Base-by-base conservation (phyloP, 345 rosid genomes). In the Psidium guajava region DNA sequence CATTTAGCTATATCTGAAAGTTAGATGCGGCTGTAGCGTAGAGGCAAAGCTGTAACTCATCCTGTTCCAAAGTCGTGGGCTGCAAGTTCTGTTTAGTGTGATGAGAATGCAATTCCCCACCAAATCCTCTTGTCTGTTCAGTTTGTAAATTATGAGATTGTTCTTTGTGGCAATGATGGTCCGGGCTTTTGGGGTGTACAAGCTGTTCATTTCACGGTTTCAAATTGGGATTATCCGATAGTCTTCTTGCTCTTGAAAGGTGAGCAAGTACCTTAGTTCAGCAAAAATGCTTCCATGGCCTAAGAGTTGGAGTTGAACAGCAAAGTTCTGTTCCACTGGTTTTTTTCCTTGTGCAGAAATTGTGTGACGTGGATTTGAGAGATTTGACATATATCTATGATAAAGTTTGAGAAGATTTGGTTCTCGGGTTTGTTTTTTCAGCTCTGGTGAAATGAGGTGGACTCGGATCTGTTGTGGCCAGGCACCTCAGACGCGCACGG, bases 1-100 rank as follows among this genome's bases (percentile, higher is more conserved):
- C 87, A 91, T 84, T 88, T 97, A 86, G 82, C 87, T 44, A 88
- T 86, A 83, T 85, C 82, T 8, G 90, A 83, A 54, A 2, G 50
- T 77, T 54, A 32, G 82, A 61, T 61, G 85, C 11, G 27, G 15
- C 20, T 47, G 50, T 47, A 59, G 3, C 3, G 6, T 69, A 69
- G 24, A 32, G 77, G 47, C 44, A n/a, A 59, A 57, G 77, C 47
- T 27, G 40, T 36, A 27, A 64, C 2, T 55, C 53, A 14, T 22
- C 47, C 27, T 11, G 54, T 9, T 28, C 83, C 56, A 11, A 14
- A 81, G 32, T 81, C 8, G 75, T 64, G 75, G 77, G 77, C 18
- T 32, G 77, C 12, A 3, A 32, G 77, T 69, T 32, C 44, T 32
- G 77, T 32, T 69, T 20, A 69, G 77, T 36, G 77, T 69, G 77